Percentiles rank a stretch among this genome's conserved stretches.
Conservation (phyloP, 805 yeast genomes). For the Spathaspora arborariae region DNA sequence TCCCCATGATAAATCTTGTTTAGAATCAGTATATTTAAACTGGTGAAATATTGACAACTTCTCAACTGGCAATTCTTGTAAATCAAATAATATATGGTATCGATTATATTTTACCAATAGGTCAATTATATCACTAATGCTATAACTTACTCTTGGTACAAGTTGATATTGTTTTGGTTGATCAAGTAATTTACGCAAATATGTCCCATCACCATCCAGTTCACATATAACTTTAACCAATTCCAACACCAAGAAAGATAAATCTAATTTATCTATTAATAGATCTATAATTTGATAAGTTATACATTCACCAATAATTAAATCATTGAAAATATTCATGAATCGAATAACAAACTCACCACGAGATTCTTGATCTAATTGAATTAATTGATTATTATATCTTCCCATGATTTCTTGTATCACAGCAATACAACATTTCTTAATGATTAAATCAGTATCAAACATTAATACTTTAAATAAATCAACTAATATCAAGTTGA, state of each 20-base stretch:
- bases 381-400: conserved; percentile 46
- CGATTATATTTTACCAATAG: conserved; percentile 3
- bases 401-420: conserved; percentile 84
- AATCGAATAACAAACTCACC: conserved; percentile 43
- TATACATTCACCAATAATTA: neutral
- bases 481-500: conserved; percentile 23
- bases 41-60: neutral
- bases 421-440: conserved; percentile 84
- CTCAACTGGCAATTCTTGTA: neutral
- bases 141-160: neutral
- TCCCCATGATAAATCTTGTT: conserved; percentile 27
- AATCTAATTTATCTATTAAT: conserved; percentile 6
- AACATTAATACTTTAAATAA: conserved; percentile 55
- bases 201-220: conserved; percentile 1
- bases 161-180: conserved; percentile 2
- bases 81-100: conserved; percentile 4
- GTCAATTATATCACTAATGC: conserved; percentile 1
- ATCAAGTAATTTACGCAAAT: conserved; percentile 5
- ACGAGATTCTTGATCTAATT: conserved; percentile 11
- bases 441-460: conserved; percentile 69
- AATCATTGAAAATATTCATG: conserved; percentile 50
- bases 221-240: conserved; percentile 3
- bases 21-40: conserved; percentile 21
- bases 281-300: conserved; percentile 5
- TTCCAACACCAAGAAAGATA: conserved; percentile 2